These are phyloP conservation scores for Penstemon newberryi DNA, from an alignment of 257 asterid genomes.

Conservation along the genomic window DNA sequence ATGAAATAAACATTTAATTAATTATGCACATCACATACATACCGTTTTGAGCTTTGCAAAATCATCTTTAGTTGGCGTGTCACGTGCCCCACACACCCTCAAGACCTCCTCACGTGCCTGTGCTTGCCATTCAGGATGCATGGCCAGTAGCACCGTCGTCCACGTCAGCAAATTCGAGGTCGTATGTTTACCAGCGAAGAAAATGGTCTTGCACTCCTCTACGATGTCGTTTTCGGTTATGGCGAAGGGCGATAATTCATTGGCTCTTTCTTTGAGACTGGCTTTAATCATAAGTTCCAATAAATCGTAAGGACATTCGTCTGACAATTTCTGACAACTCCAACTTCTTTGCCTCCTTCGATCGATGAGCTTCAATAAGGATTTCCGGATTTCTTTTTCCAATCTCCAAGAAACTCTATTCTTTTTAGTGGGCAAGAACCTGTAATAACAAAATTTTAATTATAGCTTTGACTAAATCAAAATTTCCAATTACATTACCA, in stretches of 20 bases:
- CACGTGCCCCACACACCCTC: slow-evolving; percentile 82
- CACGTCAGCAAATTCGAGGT: slow-evolving; percentile 85
- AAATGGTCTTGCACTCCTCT: slow-evolving; percentile 90
- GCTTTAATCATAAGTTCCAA: slow-evolving; percentile 81
- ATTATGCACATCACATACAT: slow-evolving; percentile 4
- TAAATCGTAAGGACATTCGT: slow-evolving; percentile 70
- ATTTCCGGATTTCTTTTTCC: slow-evolving; percentile 76
- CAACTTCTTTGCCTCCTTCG: slow-evolving; percentile 34
- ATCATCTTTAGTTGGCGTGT: slow-evolving; percentile 66
- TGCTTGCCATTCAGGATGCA: slow-evolving; percentile 95
- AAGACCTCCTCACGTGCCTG: slow-evolving; percentile 99
- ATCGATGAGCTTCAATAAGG: slow-evolving; percentile 61
- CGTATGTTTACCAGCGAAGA: slow-evolving; percentile 91
- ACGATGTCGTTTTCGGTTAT: slow-evolving; percentile 66
- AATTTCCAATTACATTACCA: neutral
- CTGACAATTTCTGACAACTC: slow-evolving; percentile 38
- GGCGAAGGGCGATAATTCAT: neutral
- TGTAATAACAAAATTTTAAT: slow-evolving; percentile 7
- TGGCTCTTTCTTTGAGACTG: slow-evolving; percentile 29
- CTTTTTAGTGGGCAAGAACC: slow-evolving; percentile 81
- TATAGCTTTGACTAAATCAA: neutral
- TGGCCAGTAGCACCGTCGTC: slow-evolving; percentile 84
- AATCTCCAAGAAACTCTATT: slow-evolving; percentile 79
- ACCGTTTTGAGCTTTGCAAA: slow-evolving; percentile 84
- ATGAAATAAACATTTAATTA: neutral